Percentiles rank a stretch among this genome's conserved stretches.
phyloP scores from a whole-genome alignment of 1,139 yeast species.

The Pneumocystis jirovecii region DNA sequence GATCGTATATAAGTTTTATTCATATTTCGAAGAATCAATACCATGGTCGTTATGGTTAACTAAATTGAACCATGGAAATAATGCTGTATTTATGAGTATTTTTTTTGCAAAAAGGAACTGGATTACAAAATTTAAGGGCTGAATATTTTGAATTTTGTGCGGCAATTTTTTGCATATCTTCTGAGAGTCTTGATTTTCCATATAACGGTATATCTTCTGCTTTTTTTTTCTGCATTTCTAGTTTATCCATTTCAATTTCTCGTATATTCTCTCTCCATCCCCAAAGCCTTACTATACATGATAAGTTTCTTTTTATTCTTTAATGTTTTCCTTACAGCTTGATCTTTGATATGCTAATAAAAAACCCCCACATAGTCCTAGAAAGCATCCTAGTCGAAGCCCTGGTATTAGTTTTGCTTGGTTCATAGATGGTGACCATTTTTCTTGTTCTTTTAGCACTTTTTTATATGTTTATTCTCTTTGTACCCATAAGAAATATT shows the following conservation, averaged over 20 bases:
- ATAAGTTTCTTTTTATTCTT: background rate
- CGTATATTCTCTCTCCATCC: constrained; percentile 62
- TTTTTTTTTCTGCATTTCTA: constrained; percentile 53
- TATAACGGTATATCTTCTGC: constrained; percentile 56
- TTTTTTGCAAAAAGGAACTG: background rate
- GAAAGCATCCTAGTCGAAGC: constrained; percentile 19
- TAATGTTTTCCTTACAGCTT: background rate
- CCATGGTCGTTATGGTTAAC: constrained; percentile 78
- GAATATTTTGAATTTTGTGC: constrained; percentile 71
- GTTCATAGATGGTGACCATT: background rate
- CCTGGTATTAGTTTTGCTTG: background rate
- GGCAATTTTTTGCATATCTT: constrained; percentile 61
- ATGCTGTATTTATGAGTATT: background rate
- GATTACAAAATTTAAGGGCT: constrained; percentile 31
- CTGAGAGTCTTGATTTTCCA: constrained; percentile 38
- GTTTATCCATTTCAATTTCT: constrained; percentile 62
- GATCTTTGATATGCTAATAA: constrained; percentile 42
- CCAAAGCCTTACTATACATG: constrained; percentile 52
- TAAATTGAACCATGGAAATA: constrained; percentile 62
- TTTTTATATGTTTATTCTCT: constrained; percentile 26
- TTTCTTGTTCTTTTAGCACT: background rate
- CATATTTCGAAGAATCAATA: constrained; percentile 28
- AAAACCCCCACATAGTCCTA: constrained; percentile 63
- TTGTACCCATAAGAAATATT: constrained; percentile 40
- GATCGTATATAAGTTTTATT: constrained; percentile 20